Evolutionary conservation across 1,139 yeast genomes (phyloP), one percentile per base, ranked within the genome.

Genomic region (Pneumocystis wakefieldiae): DNA sequence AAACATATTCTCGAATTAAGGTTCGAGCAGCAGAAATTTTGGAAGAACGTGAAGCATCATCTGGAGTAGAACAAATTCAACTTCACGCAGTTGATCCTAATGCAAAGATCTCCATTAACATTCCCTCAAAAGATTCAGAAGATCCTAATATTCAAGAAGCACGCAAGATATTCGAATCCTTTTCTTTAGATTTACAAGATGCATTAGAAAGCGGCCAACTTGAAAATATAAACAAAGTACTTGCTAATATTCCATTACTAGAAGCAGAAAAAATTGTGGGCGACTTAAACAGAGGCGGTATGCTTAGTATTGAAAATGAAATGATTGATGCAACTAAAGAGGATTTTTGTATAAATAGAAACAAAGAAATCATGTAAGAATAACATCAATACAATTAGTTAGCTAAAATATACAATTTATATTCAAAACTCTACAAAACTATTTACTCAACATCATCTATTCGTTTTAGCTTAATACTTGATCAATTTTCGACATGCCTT

Each of bases 71-170:
- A 63, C 82, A 84, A 68, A 90, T 92, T 68, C 97, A 92, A 74
- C 78, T 92, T 70, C 87, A 88, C 70, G 84, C 96, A 0, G 81
- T 91, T 63, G 97, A 92, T 74, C 96, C 94, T 42, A 81, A 83
- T 66, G 82, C 92, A 1, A 85, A 87, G 73, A 78, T 92, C 61
- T 78, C 82, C 62, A 91, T 92, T 19, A 81, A 79, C 64, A 77
- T 90, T 24, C 98, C 98, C 2, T 65, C 67, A 14, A 59, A 60
- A 29, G 76, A 78, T 67, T 76, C 78, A 65, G 74, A 75, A 7
- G 78, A 84, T 2, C 67, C 69, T 3, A 77, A 76, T 57, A 76
- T 76, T 24, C 71, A 70, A 7, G 78, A 78, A 63, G 87, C 83
- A 61, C 71, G 78, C 1, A 74, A 74, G 57, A 82, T 82, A 64